Conservation (phyloP, 768 basidiomycete genomes). For the Tulasnella sp. region DNA sequence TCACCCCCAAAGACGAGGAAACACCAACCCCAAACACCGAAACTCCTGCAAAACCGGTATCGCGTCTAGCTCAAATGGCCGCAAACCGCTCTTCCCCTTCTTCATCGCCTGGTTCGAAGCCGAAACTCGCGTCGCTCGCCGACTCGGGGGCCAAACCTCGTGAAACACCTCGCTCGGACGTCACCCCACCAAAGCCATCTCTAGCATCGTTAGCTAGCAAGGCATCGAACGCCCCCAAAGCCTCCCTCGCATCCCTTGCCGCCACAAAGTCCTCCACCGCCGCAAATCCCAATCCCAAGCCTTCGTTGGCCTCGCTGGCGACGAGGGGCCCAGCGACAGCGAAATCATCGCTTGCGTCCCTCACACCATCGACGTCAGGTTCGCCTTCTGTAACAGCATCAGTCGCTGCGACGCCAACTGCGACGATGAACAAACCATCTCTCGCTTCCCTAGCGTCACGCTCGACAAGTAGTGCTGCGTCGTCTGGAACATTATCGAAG, state of each 20-base stretch:
- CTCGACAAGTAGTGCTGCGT: constrained; percentile 28
- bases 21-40: background rate
- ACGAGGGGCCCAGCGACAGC: background rate
- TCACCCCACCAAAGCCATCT: constrained; percentile 24
- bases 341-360: constrained; percentile 34
- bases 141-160: background rate
- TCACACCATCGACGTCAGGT: background rate
- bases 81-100: no score
- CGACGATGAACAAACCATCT: constrained; percentile 44
- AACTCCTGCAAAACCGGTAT: background rate
- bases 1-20: background rate
- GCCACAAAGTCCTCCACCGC: constrained; percentile 33
- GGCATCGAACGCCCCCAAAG: constrained; percentile 39
- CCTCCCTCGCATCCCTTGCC: constrained; percentile 43
- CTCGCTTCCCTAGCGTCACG: constrained; percentile 58
- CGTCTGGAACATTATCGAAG: background rate
- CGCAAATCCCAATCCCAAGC: constrained; percentile 32
- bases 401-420: background rate
- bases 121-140: background rate
- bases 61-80: background rate
- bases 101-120: no score
- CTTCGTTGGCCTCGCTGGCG: constrained; percentile 32
- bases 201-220: constrained; percentile 30
- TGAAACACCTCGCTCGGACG: background rate
- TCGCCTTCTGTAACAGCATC: background rate